Percentiles rank a stretch among this genome's conserved stretches.
Evolutionary conservation across 768 basidiomycete genomes (phyloP).

Genomic region (Termitomyces sp.): DNA sequence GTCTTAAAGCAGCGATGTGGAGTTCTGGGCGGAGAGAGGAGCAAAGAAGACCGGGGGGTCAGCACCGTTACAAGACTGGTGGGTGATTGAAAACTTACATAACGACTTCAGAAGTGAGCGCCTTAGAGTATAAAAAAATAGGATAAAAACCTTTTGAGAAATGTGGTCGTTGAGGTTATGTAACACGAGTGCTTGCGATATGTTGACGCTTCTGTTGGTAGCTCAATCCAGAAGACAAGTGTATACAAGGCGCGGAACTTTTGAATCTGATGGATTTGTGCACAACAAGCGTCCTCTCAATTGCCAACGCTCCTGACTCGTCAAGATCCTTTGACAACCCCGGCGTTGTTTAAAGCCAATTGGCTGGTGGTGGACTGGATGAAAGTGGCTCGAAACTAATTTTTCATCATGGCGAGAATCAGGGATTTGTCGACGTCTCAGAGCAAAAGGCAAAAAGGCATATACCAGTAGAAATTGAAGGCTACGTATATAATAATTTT

Average conservation of each 20-base stretch:
- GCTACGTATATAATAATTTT: neutral
- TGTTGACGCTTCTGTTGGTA: constrained; percentile 6
- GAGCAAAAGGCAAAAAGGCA: neutral
- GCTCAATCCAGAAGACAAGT: constrained; percentile 6
- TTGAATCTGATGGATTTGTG: constrained; percentile 13
- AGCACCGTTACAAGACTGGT: constrained; percentile 10
- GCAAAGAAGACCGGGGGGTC: constrained; percentile 7
- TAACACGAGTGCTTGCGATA: neutral
- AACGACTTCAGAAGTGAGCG: constrained; percentile 15
- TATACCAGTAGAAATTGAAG: neutral
- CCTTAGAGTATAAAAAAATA: constrained; percentile 7
- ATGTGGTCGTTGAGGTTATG: constrained; percentile 4
- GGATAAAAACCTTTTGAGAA: constrained; percentile 6
- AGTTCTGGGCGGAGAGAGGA: constrained; percentile 6
- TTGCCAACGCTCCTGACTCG: constrained; percentile 10
- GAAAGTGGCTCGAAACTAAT: constrained; percentile 11
- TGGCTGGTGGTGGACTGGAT: constrained; percentile 13
- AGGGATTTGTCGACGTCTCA: neutral
- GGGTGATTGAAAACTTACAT: constrained; percentile 27
- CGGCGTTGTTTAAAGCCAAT: constrained; percentile 10
- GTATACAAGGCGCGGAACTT: constrained; percentile 12
- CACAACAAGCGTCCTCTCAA: constrained; percentile 19
- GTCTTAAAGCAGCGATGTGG: constrained; percentile 2
- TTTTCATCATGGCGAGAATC: constrained; percentile 5
- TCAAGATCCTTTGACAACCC: constrained; percentile 11